Conservation (phyloP, 306 rosid species). For the Pachyrhizus erosus region DNA sequence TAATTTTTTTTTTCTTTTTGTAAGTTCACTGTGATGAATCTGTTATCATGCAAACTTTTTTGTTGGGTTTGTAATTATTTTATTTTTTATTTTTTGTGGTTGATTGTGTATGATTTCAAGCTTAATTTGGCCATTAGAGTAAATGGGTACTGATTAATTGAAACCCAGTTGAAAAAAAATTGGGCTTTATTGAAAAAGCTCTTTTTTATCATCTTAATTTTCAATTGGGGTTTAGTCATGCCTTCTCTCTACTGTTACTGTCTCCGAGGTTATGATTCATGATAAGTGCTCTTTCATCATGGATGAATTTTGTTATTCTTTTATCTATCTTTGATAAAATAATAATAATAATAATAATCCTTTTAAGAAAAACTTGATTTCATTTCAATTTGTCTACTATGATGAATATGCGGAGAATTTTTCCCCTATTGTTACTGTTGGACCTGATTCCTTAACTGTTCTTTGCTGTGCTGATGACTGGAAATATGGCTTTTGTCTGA, state of each 20-base stretch:
- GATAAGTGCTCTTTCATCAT: slow-evolving; percentile 5
- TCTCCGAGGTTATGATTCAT: slow-evolving; percentile 3
- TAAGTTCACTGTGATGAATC: slow-evolving; percentile 28
- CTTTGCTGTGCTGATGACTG: slow-evolving; percentile 26
- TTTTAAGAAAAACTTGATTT: not conserved
- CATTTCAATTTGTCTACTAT: slow-evolving; percentile 22
- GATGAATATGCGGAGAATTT: slow-evolving; percentile 24
- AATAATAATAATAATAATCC: not conserved
- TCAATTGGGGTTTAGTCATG: slow-evolving; percentile 32
- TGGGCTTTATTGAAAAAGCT: slow-evolving; percentile 26
- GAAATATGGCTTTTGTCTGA: slow-evolving; percentile 13
- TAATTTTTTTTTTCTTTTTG: not conserved
- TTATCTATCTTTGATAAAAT: not conserved
- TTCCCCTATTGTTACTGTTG: not conserved
- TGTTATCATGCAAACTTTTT: not conserved
- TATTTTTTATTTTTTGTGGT: not conserved
- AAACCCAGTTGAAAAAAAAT: slow-evolving; percentile 36
- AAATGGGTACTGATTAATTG: slow-evolving; percentile 32
- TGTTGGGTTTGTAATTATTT: not conserved
- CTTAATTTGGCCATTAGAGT: slow-evolving; percentile 10
- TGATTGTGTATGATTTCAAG: slow-evolving; percentile 14
- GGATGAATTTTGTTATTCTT: not conserved
- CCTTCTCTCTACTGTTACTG: slow-evolving; percentile 5
- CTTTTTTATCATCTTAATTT: slow-evolving; percentile 23
- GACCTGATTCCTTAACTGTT: slow-evolving; percentile 18